Evolutionary conservation across 495 filamentous ascomycete species (phyloP).

Genomic region (Tuber indicum): DNA sequence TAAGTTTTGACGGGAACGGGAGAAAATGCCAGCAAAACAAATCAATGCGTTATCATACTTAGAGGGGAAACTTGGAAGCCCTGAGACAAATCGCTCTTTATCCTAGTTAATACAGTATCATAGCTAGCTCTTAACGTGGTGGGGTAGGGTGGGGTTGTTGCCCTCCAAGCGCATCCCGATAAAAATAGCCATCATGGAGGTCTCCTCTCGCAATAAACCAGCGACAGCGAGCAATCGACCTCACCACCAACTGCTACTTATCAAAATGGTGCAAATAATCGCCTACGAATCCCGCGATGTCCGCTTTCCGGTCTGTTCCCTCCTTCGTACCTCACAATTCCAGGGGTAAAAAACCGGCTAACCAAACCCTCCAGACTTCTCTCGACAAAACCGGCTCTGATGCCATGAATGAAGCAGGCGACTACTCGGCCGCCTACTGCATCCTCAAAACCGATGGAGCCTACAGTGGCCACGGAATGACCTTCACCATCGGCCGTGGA

Average conservation of each 20-base stretch:
- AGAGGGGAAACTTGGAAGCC: too few species aligned
- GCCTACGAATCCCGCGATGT: conserved; percentile 75
- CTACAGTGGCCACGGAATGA: conserved; percentile 81
- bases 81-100: too few species aligned
- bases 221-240: neutral
- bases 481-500: conserved; percentile 92
- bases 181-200: neutral
- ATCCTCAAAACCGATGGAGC: conserved; percentile 75
- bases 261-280: conserved; percentile 55
- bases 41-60: too few species aligned
- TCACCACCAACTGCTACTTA: neutral
- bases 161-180: neutral
- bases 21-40: too few species aligned
- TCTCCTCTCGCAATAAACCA: neutral
- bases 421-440: conserved; percentile 90
- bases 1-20: too few species aligned
- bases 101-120: too few species aligned
- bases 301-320: conserved; percentile 66
- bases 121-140: neutral
- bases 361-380: conserved; percentile 58
- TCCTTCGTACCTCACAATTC: conserved; percentile 5
- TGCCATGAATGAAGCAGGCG: conserved; percentile 93
- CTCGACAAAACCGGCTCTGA: conserved; percentile 92
- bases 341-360: neutral
- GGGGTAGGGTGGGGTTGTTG: neutral